Base-by-base conservation (phyloP, 257 asterid genomes). In the Cordia subcordata region DNA sequence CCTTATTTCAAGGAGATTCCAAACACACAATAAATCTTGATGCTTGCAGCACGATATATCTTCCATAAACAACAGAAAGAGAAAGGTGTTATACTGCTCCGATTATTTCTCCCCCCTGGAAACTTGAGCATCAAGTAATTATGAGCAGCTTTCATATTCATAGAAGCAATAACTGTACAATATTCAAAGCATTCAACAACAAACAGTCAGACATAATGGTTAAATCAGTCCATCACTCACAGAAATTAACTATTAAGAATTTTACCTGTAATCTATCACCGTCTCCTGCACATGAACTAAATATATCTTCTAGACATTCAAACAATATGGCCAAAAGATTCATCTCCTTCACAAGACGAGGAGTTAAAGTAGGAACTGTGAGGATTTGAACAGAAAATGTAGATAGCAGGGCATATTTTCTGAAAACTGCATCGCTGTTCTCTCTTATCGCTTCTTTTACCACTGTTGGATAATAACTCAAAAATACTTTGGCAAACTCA, bases 321-420 rank as follows among this genome's bases (percentile, higher is more conserved):
- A 93, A 75, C 68, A 93, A 76, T 81, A 81, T 78, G 46, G 82
- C 88, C 72, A 93, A 73, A 63, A 93, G 83, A 82, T 89, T 78
- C 87, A 83, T 80, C 77, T 89, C 99, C 82, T 83, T 85, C 53
- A 93, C 97, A 58, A 93, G 99, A 17, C 90, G 90, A 51, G 92
- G 92, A 42, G 94, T 75, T 57, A 93, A 81, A 53, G 96, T 83
- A 23, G 96, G 94, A 60, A 93, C 99, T 1, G 99, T 83, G 67
- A 85, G 69, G 67, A 89, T 89, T 79, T 93, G 99, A 68, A 93
- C 96, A 17, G 99, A 89, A 72, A 93, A 93, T 59, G 84, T 89
- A 8, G 94, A 77, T 11, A 93, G 76, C 52, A 93, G 74, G 8
- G 86, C 81, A 72, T 75, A 85, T 38, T 73, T 86, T 61, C 68